Conservation (phyloP, 257 asterid genomes). For the Solanum infundibuliforme region DNA sequence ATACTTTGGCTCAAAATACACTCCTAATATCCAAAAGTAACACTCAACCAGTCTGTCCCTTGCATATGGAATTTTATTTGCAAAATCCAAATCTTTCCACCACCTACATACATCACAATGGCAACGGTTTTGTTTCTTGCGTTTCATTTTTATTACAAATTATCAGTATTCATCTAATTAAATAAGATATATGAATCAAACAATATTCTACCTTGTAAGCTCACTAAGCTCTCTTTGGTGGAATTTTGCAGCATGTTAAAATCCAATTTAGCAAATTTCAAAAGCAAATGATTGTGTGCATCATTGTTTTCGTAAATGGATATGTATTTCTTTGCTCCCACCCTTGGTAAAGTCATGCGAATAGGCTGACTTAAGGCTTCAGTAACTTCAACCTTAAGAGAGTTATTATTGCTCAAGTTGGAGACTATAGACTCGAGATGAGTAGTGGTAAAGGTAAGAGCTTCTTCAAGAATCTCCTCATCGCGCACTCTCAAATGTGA, state of each 20-base stretch:
- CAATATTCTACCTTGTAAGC: not conserved
- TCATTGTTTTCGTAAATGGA: not conserved
- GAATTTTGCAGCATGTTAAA: not conserved
- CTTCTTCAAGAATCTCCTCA: not conserved
- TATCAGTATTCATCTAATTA: not conserved
- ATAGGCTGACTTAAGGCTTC: not conserved
- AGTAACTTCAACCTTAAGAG: too few species aligned
- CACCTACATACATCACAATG: not conserved
- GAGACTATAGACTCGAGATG: not conserved
- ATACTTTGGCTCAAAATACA: slow-evolving; percentile 22
- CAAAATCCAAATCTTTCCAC: slow-evolving; percentile 22
- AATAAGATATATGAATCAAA: not conserved
- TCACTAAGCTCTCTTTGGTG: not conserved
- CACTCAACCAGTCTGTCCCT: slow-evolving; percentile 32
- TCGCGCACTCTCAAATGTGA: not conserved
- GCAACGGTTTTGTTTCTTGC: too few species aligned
- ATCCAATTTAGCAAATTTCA: not conserved
- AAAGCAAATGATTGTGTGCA: not conserved
- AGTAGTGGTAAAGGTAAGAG: not conserved
- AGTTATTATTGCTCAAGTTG: too few species aligned
- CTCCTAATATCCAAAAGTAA: slow-evolving; percentile 21
- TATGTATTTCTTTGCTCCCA: not conserved
- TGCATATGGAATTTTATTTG: slow-evolving; percentile 7
- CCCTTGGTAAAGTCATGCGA: not conserved
- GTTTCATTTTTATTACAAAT: too few species aligned